A percentile compares a stretch with the other conserved stretches of the same genome.
Conservation (phyloP, 1,284 basidiomycete species). For the Moniliophthora roreri region DNA sequence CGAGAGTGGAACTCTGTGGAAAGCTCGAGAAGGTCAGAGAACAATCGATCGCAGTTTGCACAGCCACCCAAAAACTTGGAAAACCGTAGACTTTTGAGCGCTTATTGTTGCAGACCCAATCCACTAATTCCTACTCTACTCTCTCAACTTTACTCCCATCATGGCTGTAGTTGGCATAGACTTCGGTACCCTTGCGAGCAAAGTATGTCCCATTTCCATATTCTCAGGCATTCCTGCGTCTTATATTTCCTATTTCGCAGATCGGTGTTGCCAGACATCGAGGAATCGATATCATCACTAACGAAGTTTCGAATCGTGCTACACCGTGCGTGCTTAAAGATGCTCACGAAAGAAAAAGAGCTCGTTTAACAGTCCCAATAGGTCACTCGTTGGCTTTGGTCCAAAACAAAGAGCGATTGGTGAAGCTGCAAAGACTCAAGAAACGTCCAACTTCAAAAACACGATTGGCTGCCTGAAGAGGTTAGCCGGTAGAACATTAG, state of each 20-base stretch:
- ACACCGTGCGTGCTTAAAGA: slow-evolving; percentile 70
- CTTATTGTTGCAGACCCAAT: background rate
- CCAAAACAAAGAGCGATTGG: slow-evolving; percentile 86
- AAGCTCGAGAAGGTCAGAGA: slow-evolving; percentile 12
- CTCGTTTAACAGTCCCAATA: slow-evolving; percentile 28
- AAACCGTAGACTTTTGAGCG: background rate
- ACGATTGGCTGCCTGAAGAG: slow-evolving; percentile 91
- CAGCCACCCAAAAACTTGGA: background rate
- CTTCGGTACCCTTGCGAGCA: slow-evolving; percentile 85
- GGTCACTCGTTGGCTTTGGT: slow-evolving; percentile 91
- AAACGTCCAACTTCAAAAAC: slow-evolving; percentile 97
- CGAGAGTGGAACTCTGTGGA: slow-evolving; percentile 6
- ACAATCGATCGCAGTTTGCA: slow-evolving; percentile 10
- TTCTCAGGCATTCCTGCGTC: slow-evolving; percentile 11
- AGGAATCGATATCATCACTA: slow-evolving; percentile 93
- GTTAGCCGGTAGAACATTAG: slow-evolving; percentile 75
- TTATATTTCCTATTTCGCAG: slow-evolving; percentile 36
- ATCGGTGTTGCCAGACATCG: slow-evolving; percentile 92
- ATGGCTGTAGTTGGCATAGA: slow-evolving; percentile 93
- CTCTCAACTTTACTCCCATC: slow-evolving; percentile 1
- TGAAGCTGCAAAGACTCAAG: slow-evolving; percentile 92
- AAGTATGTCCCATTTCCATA: slow-evolving; percentile 38
- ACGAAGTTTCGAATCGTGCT: slow-evolving; percentile 93
- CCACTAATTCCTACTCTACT: background rate
- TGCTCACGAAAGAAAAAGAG: background rate